Evolutionary conservation across 495 filamentous ascomycete genomes (phyloP).

Genomic region (Podospora pseudocomata): DNA sequence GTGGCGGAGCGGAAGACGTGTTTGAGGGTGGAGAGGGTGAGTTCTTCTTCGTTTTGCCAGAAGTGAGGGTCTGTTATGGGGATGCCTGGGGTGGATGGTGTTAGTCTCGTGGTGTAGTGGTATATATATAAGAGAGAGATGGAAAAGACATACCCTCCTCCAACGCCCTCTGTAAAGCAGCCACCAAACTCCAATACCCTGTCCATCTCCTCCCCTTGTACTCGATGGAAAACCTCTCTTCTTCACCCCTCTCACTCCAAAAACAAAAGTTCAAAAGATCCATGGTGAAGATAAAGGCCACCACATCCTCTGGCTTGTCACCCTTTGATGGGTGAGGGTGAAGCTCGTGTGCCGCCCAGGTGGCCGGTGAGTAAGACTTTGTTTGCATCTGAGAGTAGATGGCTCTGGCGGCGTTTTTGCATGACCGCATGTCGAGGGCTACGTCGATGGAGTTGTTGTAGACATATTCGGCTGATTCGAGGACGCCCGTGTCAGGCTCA

Average conservation of each 20-base stretch:
- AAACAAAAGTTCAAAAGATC: slow-evolving; percentile 96
- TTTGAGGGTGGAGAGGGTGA: slow-evolving; percentile 66
- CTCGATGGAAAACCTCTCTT: slow-evolving; percentile 70
- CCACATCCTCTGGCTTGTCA: slow-evolving; percentile 64
- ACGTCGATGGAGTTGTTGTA: slow-evolving; percentile 94
- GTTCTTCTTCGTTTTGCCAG: slow-evolving; percentile 76
- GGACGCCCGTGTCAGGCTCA: slow-evolving; percentile 72
- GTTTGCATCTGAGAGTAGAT: slow-evolving; percentile 80
- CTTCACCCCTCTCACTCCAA: slow-evolving; percentile 68
- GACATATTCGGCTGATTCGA: slow-evolving; percentile 78
- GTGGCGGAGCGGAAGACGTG: slow-evolving; percentile 85
- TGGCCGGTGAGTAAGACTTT: slow-evolving; percentile 75
- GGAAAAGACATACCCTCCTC: slow-evolving; percentile 66
- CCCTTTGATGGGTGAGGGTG: slow-evolving; percentile 61
- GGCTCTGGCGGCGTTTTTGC: slow-evolving; percentile 71
- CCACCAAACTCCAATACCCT: slow-evolving; percentile 93
- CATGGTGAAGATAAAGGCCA: slow-evolving; percentile 95
- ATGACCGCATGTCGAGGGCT: slow-evolving; percentile 70
- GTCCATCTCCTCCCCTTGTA: slow-evolving; percentile 82
- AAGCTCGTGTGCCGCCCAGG: slow-evolving; percentile 85
- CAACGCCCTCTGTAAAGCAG: slow-evolving; percentile 76
- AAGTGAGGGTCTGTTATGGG: slow-evolving; percentile 86
- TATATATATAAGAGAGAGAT: not conserved
- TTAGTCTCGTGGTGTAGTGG: not conserved
- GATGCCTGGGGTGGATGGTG: slow-evolving; percentile 52